Base-by-base conservation (phyloP, 495 filamentous ascomycete genomes). In the Aspergillus sclerotioniger region DNA sequence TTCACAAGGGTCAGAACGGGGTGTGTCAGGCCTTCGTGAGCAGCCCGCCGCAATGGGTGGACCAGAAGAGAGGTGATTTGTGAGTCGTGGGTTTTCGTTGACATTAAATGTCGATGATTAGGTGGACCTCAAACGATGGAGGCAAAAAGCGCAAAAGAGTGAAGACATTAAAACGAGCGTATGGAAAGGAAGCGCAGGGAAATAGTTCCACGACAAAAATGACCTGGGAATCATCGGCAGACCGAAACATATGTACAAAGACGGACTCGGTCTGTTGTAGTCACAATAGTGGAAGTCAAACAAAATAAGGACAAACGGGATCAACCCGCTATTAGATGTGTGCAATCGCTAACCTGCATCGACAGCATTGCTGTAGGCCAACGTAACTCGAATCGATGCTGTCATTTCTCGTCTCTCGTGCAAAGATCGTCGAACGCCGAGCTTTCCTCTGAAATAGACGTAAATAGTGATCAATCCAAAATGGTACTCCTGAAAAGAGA, bases 341-440 rank as follows among this genome's bases (percentile, higher is more conserved):
- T 57, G 5, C 25, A 33, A 59, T 41, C 56, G 57, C 56, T 58
- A 57, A 53, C 57, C 59, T 51, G 46, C 41, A 44, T 13, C 53
- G 51, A 33, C 32, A 56, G 29, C 41, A 39, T 45, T 47, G 44
- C 47, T 44, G 28, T 56, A 53, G 52, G 59, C 32, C 58, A 53
- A 58, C 45, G 29, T 55, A 56, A 60, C 54, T 59, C 48, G 53
- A 66, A 59, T 62, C 60, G 56, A 64, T 68, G 59, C 60, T 66
- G 58, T 71, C 71, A 53, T 74, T 74, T 63, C 71, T 69, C 69
- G 66, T 73, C 57, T 70, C 72, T 64, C 70, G 60, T 64, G 71
- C 63, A 54, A 71, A 70, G 70, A 74, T 74, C 62, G 63, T 71
- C 55, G 66, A 73, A 69, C 70, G 71, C 63, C 73, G 65, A 59